A percentile compares a stretch with the other conserved stretches of the same genome.
phyloP scores from a whole-genome alignment of 2,329 filamentous ascomycete genomes.

The Apiospora marii region DNA sequence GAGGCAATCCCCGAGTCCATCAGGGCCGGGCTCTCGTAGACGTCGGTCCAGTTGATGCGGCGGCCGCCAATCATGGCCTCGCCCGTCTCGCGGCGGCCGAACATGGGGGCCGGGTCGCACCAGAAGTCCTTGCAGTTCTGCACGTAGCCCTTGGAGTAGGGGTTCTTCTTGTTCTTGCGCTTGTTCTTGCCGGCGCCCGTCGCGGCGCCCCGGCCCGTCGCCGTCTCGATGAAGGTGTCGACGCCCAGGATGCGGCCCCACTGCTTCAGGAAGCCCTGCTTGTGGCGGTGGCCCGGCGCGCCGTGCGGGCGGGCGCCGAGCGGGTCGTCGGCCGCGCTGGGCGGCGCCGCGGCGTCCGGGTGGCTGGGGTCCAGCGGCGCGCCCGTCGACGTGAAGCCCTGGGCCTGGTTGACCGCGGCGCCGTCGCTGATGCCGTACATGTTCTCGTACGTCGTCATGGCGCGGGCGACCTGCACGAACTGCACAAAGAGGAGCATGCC shows the following conservation, averaged over 20 bases:
- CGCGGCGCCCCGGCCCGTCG: slow-evolving; percentile 81
- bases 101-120: slow-evolving; percentile 86
- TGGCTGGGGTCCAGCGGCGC: slow-evolving; percentile 74
- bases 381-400: slow-evolving; percentile 80
- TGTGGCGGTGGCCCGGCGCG: slow-evolving; percentile 59
- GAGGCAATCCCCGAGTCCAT: slow-evolving; percentile 59
- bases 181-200: slow-evolving; percentile 51
- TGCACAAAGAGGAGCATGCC: slow-evolving; percentile 97
- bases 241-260: slow-evolving; percentile 89
- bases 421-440: slow-evolving; percentile 82
- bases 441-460: slow-evolving; percentile 95
- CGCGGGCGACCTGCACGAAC: slow-evolving; percentile 88
- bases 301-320: slow-evolving; percentile 47
- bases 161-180: slow-evolving; percentile 71
- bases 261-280: slow-evolving; percentile 74
- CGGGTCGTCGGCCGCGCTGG: slow-evolving; percentile 51
- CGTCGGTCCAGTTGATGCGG: slow-evolving; percentile 82
- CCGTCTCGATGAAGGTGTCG: slow-evolving; percentile 92
- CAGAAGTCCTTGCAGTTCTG: slow-evolving; percentile 96
- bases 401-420: slow-evolving; percentile 63
- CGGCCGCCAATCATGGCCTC: slow-evolving; percentile 79
- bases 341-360: slow-evolving; percentile 61
- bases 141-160: slow-evolving; percentile 83
- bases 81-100: slow-evolving; percentile 77
- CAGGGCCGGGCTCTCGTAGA: slow-evolving; percentile 84